Conservation (phyloP, 805 yeast species). For the Cyberlindnera nakhonratchasimensis region DNA sequence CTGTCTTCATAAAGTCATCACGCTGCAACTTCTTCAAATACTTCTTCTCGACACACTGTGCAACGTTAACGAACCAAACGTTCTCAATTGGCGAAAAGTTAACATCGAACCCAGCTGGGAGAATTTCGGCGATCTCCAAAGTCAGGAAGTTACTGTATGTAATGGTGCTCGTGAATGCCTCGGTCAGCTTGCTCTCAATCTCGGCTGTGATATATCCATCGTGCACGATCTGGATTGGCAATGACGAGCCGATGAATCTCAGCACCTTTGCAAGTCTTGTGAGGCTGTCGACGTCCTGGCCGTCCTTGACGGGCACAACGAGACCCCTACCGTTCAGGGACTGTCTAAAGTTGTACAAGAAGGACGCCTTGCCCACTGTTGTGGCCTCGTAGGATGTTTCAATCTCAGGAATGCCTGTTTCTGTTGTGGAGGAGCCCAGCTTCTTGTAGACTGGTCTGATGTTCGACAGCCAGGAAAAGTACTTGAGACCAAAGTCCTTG, state of each 20-base stretch:
- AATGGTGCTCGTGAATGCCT: conserved; percentile 10
- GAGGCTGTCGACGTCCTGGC: conserved; percentile 38
- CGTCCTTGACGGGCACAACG: conserved; percentile 47
- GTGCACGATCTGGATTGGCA: conserved; percentile 42
- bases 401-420: conserved; percentile 29
- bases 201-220: conserved; percentile 34
- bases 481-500: conserved; percentile 32
- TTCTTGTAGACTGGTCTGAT: conserved; percentile 35
- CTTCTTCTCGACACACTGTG: conserved; percentile 8
- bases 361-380: conserved; percentile 24
- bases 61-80: conserved; percentile 30
- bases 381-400: conserved; percentile 13
- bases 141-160: conserved; percentile 6
- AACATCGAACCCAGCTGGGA: conserved; percentile 11
- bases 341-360: conserved; percentile 28
- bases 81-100: conserved; percentile 26
- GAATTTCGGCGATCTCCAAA: conserved; percentile 2
- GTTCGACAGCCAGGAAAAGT: conserved; percentile 39
- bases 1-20: conserved; percentile 39
- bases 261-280: conserved; percentile 43
- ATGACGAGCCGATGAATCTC: conserved; percentile 31
- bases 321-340: conserved; percentile 46
- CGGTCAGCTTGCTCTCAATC: background rate
- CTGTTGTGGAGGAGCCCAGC: conserved; percentile 20
- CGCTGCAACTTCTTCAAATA: conserved; percentile 27